These are phyloP conservation scores for Penicillium turbatum DNA, from an alignment of 495 filamentous ascomycete species.

Conservation along the genomic window DNA sequence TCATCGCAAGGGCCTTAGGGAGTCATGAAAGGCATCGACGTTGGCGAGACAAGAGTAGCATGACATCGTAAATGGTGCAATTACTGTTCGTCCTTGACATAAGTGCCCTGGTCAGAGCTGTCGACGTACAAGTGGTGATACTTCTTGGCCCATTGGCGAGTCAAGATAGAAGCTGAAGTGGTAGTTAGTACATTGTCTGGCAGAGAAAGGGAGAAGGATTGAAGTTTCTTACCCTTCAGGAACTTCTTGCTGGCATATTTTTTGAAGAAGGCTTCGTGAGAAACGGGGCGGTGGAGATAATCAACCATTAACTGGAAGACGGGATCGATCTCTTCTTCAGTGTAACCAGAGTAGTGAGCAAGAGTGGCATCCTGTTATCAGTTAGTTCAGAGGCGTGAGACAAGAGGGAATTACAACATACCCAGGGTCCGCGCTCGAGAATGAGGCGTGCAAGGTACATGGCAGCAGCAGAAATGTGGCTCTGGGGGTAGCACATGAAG, in stretches of 20 bases:
- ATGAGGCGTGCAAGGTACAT: conserved; percentile 95
- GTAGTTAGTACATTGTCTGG: conserved; percentile 12
- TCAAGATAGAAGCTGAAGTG: conserved; percentile 75
- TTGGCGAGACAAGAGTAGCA: conserved; percentile 25
- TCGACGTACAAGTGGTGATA: conserved; percentile 46
- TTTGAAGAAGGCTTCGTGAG: conserved; percentile 97
- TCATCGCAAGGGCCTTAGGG: conserved; percentile 23
- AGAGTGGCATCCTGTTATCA: conserved; percentile 69
- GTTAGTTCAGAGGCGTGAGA: conserved; percentile 22
- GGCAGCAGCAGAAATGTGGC: conserved; percentile 81
- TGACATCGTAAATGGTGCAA: conserved; percentile 28
- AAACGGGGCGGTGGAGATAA: conserved; percentile 82
- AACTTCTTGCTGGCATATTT: conserved; percentile 99
- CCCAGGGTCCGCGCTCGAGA: conserved; percentile 84
- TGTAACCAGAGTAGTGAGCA: conserved; percentile 90
- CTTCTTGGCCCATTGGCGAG: conserved; percentile 90
- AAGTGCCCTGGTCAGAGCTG: conserved; percentile 37
- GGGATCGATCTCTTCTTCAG: conserved; percentile 85
- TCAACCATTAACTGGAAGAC: conserved; percentile 94
- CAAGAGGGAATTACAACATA: conserved; percentile 41
- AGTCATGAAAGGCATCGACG: conserved; percentile 26
- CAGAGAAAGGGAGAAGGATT: neutral
- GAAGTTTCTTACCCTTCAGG: conserved; percentile 68
- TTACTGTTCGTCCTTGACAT: conserved; percentile 39
- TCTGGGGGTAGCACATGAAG: conserved; percentile 81